These are phyloP conservation scores for Trichoderma atroviride DNA, from an alignment of 2,329 filamentous ascomycete species.

Conservation along the genomic window DNA sequence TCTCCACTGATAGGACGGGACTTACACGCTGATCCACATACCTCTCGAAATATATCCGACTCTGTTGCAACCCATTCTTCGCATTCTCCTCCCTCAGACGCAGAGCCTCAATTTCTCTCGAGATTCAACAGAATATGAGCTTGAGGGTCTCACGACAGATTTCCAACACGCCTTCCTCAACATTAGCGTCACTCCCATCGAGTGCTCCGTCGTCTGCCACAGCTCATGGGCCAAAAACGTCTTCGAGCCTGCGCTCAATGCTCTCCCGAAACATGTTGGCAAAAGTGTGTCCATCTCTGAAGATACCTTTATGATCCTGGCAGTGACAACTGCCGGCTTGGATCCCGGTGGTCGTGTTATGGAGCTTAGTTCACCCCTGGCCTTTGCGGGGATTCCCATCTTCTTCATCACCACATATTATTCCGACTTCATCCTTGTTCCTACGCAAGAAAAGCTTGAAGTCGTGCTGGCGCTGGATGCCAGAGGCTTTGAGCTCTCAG, in stretches of 20 bases:
- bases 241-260: constrained; percentile 71
- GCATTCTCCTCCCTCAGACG: constrained; percentile 72
- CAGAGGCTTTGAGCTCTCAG: constrained; percentile 82
- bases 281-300: constrained; percentile 71
- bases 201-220: constrained; percentile 91
- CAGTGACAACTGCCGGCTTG: constrained; percentile 85
- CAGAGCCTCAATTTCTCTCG: constrained; percentile 44
- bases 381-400: constrained; percentile 89
- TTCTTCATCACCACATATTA: constrained; percentile 99
- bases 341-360: constrained; percentile 90
- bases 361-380: constrained; percentile 86
- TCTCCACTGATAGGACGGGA: constrained; percentile 68
- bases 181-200: constrained; percentile 86
- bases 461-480: constrained; percentile 77
- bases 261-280: constrained; percentile 58
- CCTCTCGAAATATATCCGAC: constrained; percentile 75
- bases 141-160: constrained; percentile 53
- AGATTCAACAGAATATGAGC: constrained; percentile 42
- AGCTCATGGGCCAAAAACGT: constrained; percentile 71
- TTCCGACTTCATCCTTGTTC: constrained; percentile 93
- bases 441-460: constrained; percentile 69
- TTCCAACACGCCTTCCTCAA: constrained; percentile 81
- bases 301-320: constrained; percentile 85
- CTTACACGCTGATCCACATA: constrained; percentile 87
- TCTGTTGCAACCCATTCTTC: constrained; percentile 85